A percentile compares a stretch with the other conserved stretches of the same genome.
Conservation (phyloP, 306 rosid genomes). For the Sphenostylis stenocarpa region DNA sequence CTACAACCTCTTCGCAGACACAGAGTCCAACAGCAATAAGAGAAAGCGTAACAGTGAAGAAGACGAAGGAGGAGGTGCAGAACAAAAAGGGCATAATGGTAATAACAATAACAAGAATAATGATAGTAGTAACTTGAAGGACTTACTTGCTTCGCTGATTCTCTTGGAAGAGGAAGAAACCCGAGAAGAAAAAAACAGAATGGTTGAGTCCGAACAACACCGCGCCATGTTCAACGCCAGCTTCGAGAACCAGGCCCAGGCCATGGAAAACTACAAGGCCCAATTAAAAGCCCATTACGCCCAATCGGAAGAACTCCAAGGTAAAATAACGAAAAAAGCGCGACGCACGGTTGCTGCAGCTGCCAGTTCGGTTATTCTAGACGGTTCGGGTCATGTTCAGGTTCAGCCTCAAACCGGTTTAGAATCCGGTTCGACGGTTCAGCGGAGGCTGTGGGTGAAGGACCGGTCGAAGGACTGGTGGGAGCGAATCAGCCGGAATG, state of each 20-base stretch:
- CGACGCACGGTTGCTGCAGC: conserved; percentile 32
- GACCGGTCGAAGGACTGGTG: conserved; percentile 87
- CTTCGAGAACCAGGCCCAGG: conserved; percentile 33
- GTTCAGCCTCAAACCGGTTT: background rate
- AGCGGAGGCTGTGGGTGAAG: conserved; percentile 74
- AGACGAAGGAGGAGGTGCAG: background rate
- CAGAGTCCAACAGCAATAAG: conserved; percentile 33
- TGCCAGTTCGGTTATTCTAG: background rate
- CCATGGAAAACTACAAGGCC: conserved; percentile 43
- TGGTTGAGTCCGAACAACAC: conserved; percentile 31
- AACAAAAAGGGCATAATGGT: background rate
- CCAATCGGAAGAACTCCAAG: conserved; percentile 28
- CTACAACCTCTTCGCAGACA: conserved; percentile 38
- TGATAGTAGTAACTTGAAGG: conserved; percentile 8
- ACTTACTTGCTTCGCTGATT: conserved; percentile 47
- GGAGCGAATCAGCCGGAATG: conserved; percentile 55
- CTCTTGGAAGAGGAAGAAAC: conserved; percentile 59
- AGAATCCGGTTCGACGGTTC: conserved; percentile 3
- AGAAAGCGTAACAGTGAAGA: conserved; percentile 42
- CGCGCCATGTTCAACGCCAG: conserved; percentile 24
- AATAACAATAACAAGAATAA: background rate
- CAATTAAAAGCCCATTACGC: conserved; percentile 36
- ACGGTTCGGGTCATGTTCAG: background rate
- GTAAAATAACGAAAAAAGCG: conserved; percentile 31
- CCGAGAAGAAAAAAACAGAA: conserved; percentile 35